Evolutionary conservation across 345 rosid genomes (phyloP), one percentile per base, ranked within the genome.

Genomic region (Trapa bicornis): DNA sequence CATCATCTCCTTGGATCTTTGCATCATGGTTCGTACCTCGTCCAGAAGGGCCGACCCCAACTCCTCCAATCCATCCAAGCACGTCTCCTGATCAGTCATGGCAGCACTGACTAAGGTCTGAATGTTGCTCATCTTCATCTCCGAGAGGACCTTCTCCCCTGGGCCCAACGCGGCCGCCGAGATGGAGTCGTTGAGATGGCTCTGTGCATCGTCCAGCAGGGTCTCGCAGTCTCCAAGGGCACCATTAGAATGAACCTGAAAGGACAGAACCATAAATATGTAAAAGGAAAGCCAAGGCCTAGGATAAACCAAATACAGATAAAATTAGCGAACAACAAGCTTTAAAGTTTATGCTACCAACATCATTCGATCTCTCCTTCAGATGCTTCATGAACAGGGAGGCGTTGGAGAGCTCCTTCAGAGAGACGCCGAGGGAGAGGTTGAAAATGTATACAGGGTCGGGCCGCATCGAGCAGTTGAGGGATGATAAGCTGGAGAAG

Each of bases 371-470:
- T 60, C 0, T 47, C 62, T 61, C 47, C 60, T 16, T 37, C 70
- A 67, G 68, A n/a, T 67, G 71, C 68, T 13, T 70, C 74, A 70
- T 85, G 61, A 2, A 73, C 73, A 48, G 72, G 2, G 89, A 68
- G 53, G 81, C 67, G 29, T 47, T 78, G 2, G 81, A 71, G 29
- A 83, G 54, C 48, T 78, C 77, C 3, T 66, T 22, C 48, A 81
- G 22, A 72, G 82, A 76, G 54, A 75, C 60, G 0, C 64, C 70
- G 37, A 92, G 75, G 14, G 88, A 86, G 47, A 86, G 83, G 73
- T 82, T 75, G 61, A 89, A 80, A 79, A 92, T 79, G 73, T 78
- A 57, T 50, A 78, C 87, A 37, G 87, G 88, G 71, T 82, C 92
- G 15, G 83, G 43, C 29, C 75, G 70, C 0, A 71, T 22, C 0